Evolutionary conservation across 805 yeast genomes (phyloP), one percentile per base, ranked within the genome.

Genomic region (Candida montana): DNA sequence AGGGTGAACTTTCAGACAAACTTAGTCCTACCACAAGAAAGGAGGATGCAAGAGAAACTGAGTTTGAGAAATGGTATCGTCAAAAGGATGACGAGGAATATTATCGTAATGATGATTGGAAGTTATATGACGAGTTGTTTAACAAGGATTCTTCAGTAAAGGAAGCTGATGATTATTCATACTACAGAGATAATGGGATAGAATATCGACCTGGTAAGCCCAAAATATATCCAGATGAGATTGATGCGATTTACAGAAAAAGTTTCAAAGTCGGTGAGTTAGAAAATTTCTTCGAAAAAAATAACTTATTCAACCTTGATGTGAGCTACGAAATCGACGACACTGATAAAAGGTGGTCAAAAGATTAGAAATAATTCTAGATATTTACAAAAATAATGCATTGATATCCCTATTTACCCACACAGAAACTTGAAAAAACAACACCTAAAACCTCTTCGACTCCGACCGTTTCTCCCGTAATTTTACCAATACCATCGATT

Each of bases 361-460:
- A 29, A 16, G 23, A 30, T 6, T 10, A 17, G 24, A 3, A 24
- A 19, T 21, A 28, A 8, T 29, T 15, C 23, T 19, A 13, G 16
- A 10, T 28, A 6, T n/a, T 11, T 21, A 11, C 9, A 8, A 11
- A 26, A 11, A 33, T 13, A n/a, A n/a, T 21, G 9, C 24, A 21
- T 21, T 21, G 9, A 7, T 9, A 6, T 21, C 24, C 24, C 19
- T 27, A 91, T 61, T 91, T 91, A 0, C 99, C 99, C 18, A 93
- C 88, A 61, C 99, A 93, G 59, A 93, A 93, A 47, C 79, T 83
- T 2, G 95, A 81, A 57, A 93, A 93, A 0, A 93, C 93, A 1
- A 86, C 91, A 1, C 93, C 96, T 5, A 93, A 66, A 1, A 93
- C 79, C 55, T 93, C 98, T 52, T 93, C 97, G 0, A 90, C 72